Evolutionary conservation across 1,284 basidiomycete genomes (phyloP).

Genomic region (Malassezia psittaci): DNA sequence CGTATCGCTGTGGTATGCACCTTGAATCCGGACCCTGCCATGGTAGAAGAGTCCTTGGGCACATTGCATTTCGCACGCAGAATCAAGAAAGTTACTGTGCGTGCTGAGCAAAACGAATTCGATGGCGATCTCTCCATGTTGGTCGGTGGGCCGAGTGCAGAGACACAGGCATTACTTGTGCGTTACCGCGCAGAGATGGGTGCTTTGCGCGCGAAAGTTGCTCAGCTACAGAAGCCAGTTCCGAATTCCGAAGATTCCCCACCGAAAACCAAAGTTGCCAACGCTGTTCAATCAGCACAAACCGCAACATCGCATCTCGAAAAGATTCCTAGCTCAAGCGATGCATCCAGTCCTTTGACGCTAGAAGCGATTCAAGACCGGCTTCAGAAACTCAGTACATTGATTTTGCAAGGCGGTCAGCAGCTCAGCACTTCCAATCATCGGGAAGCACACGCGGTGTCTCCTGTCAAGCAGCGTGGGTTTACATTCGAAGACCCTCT

Average conservation of each 20-base stretch:
- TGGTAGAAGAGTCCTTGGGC: constrained; percentile 67
- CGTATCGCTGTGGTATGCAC: constrained; percentile 93
- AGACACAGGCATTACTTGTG: constrained; percentile 35
- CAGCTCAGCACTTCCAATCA: not conserved
- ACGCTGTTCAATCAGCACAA: not conserved
- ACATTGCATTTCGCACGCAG: constrained; percentile 79
- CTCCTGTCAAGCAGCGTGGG: constrained; percentile 23
- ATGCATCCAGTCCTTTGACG: constrained; percentile 4
- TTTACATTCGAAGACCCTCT: constrained; percentile 31
- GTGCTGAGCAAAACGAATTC: constrained; percentile 84
- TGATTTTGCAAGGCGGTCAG: constrained; percentile 33
- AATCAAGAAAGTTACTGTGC: constrained; percentile 67
- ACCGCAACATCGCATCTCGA: not conserved
- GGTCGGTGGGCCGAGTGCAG: constrained; percentile 21
- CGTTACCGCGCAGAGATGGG: constrained; percentile 37
- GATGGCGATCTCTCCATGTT: constrained; percentile 32
- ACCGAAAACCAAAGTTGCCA: not conserved
- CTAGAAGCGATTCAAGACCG: constrained; percentile 28
- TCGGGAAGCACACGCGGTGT: constrained; percentile 21
- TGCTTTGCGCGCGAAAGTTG: constrained; percentile 29
- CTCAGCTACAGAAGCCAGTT: constrained; percentile 17
- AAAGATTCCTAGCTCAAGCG: not conserved
- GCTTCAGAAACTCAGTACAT: constrained; percentile 31
- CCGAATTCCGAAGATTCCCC: not conserved
- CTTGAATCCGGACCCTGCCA: constrained; percentile 50